Evolutionary conservation across 1,284 basidiomycete species (phyloP), one percentile per base, ranked within the genome.

Genomic region (Coniferiporia sulphurascens): DNA sequence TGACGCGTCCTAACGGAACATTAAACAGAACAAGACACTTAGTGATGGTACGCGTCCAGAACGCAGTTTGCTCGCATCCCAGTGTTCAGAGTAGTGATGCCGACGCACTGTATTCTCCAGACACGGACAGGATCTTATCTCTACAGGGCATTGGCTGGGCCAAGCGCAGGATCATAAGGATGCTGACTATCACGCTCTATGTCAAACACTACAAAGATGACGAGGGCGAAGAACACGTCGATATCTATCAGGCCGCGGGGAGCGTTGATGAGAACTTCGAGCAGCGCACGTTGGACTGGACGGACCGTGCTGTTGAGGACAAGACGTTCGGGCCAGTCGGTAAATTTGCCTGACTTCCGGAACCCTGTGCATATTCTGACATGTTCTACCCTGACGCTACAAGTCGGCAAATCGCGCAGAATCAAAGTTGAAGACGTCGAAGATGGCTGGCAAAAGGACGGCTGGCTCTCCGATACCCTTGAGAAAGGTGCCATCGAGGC

Each of bases 91-190:
- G 21, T n/a, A 35, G 19, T 27, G 8, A n/a, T 41, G 27, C 27
- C 27, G 27, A 27, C 27, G 8, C 7, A 4, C 22, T 21, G 6
- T 44, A 22, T 13, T 19, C 9, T 54, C 9, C 22, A 59, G 60
- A 72, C 52, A 78, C 77, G 17, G 85, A 87, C 63, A 74, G 74
- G 52, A 83, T 87, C 60, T 78, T 88, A 32, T 65, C 69, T 38
- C 74, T 84, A 15, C 86, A 87, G 68, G 86, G 85, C 45, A 75
- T 87, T 17, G 67, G 81, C 58, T 87, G 84, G 84, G 62, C 81
- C 21, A 84, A 74, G 61, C 79, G 86, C 63, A 83, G 77, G 64
- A 76, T 77, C 27, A 86, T 87, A 65, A 54, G 63, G 5, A 34
- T 73, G 19, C 80, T 77, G 22, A 84, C 80, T 4, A 64, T 87